These are phyloP conservation scores for Trypanosoma brucei DNA, from an alignment of 208 protist species.

Conservation along the genomic window DNA sequence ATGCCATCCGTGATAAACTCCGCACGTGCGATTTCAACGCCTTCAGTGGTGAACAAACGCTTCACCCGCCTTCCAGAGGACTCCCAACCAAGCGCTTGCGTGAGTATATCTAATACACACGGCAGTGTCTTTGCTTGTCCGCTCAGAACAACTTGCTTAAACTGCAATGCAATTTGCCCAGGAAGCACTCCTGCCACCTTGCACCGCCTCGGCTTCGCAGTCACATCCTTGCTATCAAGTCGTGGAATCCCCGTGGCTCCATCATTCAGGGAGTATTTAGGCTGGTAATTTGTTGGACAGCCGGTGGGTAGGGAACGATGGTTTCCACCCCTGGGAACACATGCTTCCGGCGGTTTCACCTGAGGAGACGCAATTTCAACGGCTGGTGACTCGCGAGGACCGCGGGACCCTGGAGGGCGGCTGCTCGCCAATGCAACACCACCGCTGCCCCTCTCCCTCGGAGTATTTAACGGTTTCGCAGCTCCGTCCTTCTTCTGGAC, in stretches of 20 bases:
- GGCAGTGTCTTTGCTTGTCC: conserved; percentile 30
- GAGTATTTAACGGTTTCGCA: too few species aligned
- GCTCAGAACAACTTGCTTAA: conserved; percentile 23
- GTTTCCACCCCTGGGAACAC: neutral
- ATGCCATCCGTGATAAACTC: conserved; percentile 40
- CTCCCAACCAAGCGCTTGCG: conserved; percentile 47
- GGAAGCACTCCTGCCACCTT: conserved; percentile 11
- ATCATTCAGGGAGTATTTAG: conserved; percentile 45
- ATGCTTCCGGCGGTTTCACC: neutral
- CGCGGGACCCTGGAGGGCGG: too few species aligned
- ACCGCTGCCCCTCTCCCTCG: too few species aligned
- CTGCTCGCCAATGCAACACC: too few species aligned
- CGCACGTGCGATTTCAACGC: conserved; percentile 45
- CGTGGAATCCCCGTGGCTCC: conserved; percentile 35
- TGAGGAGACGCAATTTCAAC: neutral
- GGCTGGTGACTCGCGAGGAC: neutral
- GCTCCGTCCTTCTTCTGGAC: too few species aligned
- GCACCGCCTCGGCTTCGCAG: neutral
- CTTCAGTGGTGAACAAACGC: conserved; percentile 60
- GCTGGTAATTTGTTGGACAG: conserved; percentile 39
- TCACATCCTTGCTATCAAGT: neutral
- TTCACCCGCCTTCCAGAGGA: conserved; percentile 25
- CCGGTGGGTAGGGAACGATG: conserved; percentile 21
- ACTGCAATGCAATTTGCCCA: conserved; percentile 16
- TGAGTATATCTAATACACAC: conserved; percentile 37